A percentile compares a stretch with the other conserved stretches of the same genome.
phyloP scores from a whole-genome alignment of 805 yeast genomes.

The Myxozyma neotropica region DNA sequence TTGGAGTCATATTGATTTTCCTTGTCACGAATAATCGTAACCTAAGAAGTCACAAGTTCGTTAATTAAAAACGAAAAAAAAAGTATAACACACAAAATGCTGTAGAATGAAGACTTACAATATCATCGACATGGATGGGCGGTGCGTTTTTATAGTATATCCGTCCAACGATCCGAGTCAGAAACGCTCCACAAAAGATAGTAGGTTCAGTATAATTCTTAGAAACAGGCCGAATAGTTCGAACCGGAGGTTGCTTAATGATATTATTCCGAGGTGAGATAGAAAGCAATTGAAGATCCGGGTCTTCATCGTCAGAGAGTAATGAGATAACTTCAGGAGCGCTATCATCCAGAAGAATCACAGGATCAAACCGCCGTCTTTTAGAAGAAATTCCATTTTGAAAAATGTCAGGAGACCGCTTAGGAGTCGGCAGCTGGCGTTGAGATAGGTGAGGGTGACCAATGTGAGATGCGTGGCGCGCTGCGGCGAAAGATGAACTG shows the following conservation, averaged over 20 bases:
- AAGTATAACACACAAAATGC: too few species aligned
- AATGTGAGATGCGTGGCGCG: too few species aligned
- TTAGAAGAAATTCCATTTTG: background rate
- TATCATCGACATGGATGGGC: background rate
- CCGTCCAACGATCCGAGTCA: background rate
- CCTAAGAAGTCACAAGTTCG: too few species aligned
- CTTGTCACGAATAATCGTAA: slow-evolving; percentile 1
- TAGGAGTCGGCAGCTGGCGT: background rate
- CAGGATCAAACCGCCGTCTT: slow-evolving; percentile 4
- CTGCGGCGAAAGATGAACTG: too few species aligned
- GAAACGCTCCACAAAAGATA: background rate
- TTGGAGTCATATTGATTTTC: slow-evolving; percentile 1
- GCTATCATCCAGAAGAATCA: slow-evolving; percentile 15
- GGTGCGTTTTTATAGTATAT: background rate
- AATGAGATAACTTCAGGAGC: slow-evolving; percentile 27
- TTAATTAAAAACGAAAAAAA: too few species aligned
- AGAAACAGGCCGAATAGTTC: background rate
- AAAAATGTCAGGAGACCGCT: background rate
- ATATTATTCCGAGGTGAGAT: background rate
- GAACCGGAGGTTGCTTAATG: background rate
- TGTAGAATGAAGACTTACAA: too few species aligned
- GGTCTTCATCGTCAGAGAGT: slow-evolving; percentile 29
- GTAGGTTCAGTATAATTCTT: background rate
- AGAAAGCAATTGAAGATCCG: background rate
- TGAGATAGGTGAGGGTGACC: too few species aligned